Evolutionary conservation across 768 basidiomycete genomes (phyloP).

Genomic region (Boletus reticulatus): DNA sequence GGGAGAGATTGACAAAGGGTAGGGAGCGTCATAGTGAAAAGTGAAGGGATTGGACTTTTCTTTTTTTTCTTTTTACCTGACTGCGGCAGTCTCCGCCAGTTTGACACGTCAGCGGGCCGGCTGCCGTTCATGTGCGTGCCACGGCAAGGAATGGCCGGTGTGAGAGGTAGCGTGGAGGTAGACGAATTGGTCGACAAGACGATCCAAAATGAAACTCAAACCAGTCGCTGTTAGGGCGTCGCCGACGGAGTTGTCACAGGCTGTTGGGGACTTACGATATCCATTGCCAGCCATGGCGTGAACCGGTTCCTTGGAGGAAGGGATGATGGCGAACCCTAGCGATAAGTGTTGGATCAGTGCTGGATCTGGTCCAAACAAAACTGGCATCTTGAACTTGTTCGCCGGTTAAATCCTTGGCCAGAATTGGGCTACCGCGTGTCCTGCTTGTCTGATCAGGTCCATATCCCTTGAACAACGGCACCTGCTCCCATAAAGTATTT

Average conservation of each 20-base stretch:
- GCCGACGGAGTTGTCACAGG: slow-evolving; percentile 17
- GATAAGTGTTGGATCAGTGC: slow-evolving; percentile 6
- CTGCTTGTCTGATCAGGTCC: slow-evolving; percentile 24
- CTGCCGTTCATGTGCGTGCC: background rate
- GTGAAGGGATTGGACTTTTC: background rate
- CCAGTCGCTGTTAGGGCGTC: slow-evolving; percentile 26
- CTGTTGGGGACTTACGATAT: background rate
- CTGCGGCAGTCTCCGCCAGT: background rate
- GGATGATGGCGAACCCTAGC: slow-evolving; percentile 1
- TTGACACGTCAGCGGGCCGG: slow-evolving; percentile 1
- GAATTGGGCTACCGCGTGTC: slow-evolving; percentile 28
- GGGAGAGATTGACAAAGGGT: background rate
- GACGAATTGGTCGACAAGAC: slow-evolving; percentile 21
- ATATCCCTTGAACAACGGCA: slow-evolving; percentile 26
- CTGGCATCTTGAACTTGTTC: background rate
- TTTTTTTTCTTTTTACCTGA: too few species aligned
- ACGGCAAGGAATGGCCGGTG: slow-evolving; percentile 28
- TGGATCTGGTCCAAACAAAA: slow-evolving; percentile 17
- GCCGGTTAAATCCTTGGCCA: slow-evolving; percentile 25
- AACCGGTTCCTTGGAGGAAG: slow-evolving; percentile 15
- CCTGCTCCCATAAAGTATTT: slow-evolving; percentile 31
- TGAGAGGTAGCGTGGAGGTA: slow-evolving; percentile 17
- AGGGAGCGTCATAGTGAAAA: background rate
- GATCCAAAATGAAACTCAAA: slow-evolving; percentile 32
- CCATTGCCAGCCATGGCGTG: slow-evolving; percentile 6